Conservation (phyloP, 345 rosid genomes). For the Raphanus raphanistrum region DNA sequence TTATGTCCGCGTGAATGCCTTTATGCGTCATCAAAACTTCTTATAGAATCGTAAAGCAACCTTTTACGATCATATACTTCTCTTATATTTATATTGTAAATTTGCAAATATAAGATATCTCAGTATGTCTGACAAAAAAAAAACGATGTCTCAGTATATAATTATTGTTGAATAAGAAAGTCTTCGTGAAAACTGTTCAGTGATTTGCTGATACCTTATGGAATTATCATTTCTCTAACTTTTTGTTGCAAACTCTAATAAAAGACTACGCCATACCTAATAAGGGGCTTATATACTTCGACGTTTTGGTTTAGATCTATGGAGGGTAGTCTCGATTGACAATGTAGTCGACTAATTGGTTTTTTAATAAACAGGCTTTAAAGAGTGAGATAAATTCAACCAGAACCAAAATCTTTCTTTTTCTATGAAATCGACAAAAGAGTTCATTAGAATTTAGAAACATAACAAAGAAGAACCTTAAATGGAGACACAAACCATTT, state of each 20-base stretch:
- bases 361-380: not conserved
- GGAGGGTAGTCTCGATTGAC: not conserved
- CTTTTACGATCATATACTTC: not conserved
- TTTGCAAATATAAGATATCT: too few species aligned
- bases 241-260: too few species aligned
- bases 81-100: too few species aligned
- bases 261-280: too few species aligned
- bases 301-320: not conserved
- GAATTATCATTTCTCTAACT: too few species aligned
- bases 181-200: not conserved
- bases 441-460: not conserved
- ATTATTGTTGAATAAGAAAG: not conserved
- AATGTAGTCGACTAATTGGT: not conserved
- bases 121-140: too few species aligned
- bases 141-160: too few species aligned
- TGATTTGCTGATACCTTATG: not conserved
- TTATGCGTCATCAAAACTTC: slow-evolving; percentile 6
- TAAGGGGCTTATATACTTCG: not conserved
- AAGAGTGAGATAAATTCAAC: not conserved
- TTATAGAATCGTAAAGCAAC: slow-evolving; percentile 14
- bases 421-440: slow-evolving; percentile 23
- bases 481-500: slow-evolving; percentile 1
- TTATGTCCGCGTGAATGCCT: slow-evolving; percentile 12
- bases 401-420: slow-evolving; percentile 1
- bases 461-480: slow-evolving; percentile 21